Evolutionary conservation across 768 basidiomycete genomes (phyloP).

Genomic region (Postia placenta): DNA sequence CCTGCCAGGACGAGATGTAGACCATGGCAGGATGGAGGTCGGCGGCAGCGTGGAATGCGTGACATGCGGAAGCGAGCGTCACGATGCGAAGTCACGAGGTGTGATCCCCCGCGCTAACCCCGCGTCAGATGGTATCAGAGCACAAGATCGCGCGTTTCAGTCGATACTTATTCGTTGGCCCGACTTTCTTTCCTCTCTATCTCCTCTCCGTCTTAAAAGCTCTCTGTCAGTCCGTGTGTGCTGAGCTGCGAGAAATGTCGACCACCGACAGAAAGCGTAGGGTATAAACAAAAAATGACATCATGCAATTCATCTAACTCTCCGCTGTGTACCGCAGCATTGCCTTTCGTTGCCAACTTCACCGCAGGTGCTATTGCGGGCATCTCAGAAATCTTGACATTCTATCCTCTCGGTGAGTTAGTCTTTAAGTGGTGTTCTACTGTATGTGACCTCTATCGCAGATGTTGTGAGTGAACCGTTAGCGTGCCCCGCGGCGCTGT

Average conservation of each 20-base stretch:
- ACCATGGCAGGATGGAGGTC: constrained; percentile 59
- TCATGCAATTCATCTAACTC: background rate
- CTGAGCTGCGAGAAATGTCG: background rate
- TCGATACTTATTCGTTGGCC: too few species aligned
- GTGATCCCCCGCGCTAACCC: too few species aligned
- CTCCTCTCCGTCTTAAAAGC: too few species aligned
- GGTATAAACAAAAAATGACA: too few species aligned
- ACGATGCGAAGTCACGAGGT: too few species aligned
- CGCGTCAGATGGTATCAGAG: too few species aligned
- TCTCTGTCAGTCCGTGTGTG: too few species aligned
- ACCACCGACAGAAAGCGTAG: background rate
- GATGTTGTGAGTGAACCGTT: constrained; percentile 70
- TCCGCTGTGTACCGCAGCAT: constrained; percentile 44
- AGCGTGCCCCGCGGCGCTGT: too few species aligned
- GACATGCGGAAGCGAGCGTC: too few species aligned
- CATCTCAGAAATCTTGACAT: constrained; percentile 74
- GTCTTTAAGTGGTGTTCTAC: background rate
- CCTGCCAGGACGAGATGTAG: constrained; percentile 87
- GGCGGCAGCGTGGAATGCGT: too few species aligned
- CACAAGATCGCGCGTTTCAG: too few species aligned
- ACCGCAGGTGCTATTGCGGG: constrained; percentile 96
- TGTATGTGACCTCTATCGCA: constrained; percentile 23
- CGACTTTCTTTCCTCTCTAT: too few species aligned
- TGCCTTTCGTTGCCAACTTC: constrained; percentile 87
- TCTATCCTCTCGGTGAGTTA: constrained; percentile 83